Conservation (phyloP, 495 filamentous ascomycete species). For the Hypomontagnella submonticulosa region DNA sequence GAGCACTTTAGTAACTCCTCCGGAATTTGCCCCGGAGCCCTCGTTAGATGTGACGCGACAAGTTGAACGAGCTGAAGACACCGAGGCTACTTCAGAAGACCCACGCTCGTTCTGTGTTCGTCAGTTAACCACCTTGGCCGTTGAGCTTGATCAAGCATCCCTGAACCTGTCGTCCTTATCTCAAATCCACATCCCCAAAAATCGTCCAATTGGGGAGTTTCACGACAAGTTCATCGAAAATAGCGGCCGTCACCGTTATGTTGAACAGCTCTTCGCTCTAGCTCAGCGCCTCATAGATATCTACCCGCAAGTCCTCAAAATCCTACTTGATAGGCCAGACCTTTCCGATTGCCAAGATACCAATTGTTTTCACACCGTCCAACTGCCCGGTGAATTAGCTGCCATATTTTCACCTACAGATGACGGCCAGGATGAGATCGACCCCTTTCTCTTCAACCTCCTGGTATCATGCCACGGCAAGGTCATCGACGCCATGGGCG, state of each 20-base stretch:
- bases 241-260: slow-evolving; percentile 14
- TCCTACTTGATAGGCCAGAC: slow-evolving; percentile 25
- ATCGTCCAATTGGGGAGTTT: slow-evolving; percentile 15
- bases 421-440: slow-evolving; percentile 30
- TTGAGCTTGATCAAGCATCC: slow-evolving; percentile 35
- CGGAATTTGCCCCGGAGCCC: slow-evolving; percentile 7
- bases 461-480: slow-evolving; percentile 49
- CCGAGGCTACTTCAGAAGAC: slow-evolving; percentile 34
- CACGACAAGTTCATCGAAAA: slow-evolving; percentile 27
- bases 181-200: slow-evolving; percentile 31
- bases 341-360: slow-evolving; percentile 30
- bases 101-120: slow-evolving; percentile 29
- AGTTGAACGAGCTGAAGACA: slow-evolving; percentile 21
- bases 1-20: slow-evolving; percentile 8
- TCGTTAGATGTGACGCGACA: slow-evolving; percentile 5
- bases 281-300: slow-evolving; percentile 50
- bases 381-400: slow-evolving; percentile 25
- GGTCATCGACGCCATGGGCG: slow-evolving; percentile 44
- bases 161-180: slow-evolving; percentile 18
- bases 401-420: slow-evolving; percentile 18
- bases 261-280: slow-evolving; percentile 42
- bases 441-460: slow-evolving; percentile 48
- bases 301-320: slow-evolving; percentile 43
- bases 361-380: slow-evolving; percentile 34
- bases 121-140: slow-evolving; percentile 37